Base-by-base conservation (phyloP, 352 stramenopile species). In the Phytophthora pinifolia region DNA sequence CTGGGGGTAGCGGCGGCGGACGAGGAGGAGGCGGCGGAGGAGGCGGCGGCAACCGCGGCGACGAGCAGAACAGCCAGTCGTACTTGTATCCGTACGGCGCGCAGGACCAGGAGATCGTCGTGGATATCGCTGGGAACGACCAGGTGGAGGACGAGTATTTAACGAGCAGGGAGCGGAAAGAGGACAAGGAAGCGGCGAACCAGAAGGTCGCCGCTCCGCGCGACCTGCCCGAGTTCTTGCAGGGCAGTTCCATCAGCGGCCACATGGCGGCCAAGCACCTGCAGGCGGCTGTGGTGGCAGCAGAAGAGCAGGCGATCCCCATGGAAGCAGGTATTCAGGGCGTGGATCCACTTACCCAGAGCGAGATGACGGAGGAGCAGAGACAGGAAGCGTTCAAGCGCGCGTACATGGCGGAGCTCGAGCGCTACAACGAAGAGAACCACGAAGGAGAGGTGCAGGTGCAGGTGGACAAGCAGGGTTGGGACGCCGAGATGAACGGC, bases 391-490 rank as follows among this genome's bases (percentile, higher is more conserved):
- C 79, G 27, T 94, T 93, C 52, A 80, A 89, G 37, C 76, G 72
- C 39, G 85, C 81, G 8, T 94, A 94, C 54, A 83, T 92, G 59
- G 79, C 78, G 3, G 85, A 94, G 36, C 52, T 94, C 12, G 83
- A 92, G 54, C 77, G 85, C 9, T 94, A 94, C 68, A 94, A 94
- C 46, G 83, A 86, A 48, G 83, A 93, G 54, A 89, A 90, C 54
- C 60, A 83, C 9, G 64, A 69, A 25, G 79, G 91, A 41, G 76
- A 89, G 46, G 85, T 96, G 20, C 78, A 93, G 53, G 74, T 91
- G 3, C 62, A 89, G 48, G 80, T 92, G 14, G 83, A 92, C 56
- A 88, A 83, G 44, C 79, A 94, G 60, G 83, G 80, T 9, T 93
- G 83, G 83, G 83, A 93, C 56, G 74, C 76, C 8, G 80, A 94